Conservation (phyloP, 2,329 filamentous ascomycete species). For the Elsinoe perseae region DNA sequence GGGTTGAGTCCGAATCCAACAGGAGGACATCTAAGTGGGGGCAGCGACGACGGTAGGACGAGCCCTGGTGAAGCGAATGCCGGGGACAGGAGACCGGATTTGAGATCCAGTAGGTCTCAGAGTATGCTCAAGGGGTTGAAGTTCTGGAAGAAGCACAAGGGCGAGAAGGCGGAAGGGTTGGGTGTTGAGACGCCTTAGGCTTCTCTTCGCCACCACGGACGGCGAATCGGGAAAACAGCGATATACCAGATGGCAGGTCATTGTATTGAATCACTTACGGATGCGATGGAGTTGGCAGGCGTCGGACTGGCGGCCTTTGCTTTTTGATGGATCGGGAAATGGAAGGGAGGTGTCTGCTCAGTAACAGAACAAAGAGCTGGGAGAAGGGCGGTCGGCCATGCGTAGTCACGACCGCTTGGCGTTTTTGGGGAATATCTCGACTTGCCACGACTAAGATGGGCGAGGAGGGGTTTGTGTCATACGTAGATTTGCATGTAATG, state of each 20-base stretch:
- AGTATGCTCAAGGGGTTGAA: slow-evolving; percentile 31
- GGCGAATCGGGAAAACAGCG: not conserved
- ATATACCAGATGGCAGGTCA: not conserved
- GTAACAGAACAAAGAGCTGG: not conserved
- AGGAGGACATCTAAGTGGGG: not conserved
- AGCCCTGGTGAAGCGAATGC: not conserved
- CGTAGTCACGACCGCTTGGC: not conserved
- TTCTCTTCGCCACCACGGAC: not conserved
- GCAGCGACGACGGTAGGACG: not conserved
- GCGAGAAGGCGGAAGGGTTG: slow-evolving; percentile 19
- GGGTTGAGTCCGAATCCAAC: not conserved
- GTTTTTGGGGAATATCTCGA: not conserved
- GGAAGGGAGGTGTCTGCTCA: not conserved
- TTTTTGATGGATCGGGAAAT: not conserved
- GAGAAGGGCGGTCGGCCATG: not conserved
- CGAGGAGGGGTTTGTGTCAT: slow-evolving; percentile 4
- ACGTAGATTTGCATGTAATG: slow-evolving; percentile 15
- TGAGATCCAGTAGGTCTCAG: slow-evolving; percentile 27
- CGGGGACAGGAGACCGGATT: not conserved
- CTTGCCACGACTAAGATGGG: not conserved
- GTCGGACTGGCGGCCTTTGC: not conserved
- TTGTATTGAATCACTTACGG: not conserved
- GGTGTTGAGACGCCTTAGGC: slow-evolving; percentile 9
- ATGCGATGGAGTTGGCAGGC: slow-evolving; percentile 14
- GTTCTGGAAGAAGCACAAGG: slow-evolving; percentile 30